Percentiles rank a stretch among this genome's conserved stretches.
Evolutionary conservation across 305 asterid species (phyloP).

Genomic region (Solanum chacoense): DNA sequence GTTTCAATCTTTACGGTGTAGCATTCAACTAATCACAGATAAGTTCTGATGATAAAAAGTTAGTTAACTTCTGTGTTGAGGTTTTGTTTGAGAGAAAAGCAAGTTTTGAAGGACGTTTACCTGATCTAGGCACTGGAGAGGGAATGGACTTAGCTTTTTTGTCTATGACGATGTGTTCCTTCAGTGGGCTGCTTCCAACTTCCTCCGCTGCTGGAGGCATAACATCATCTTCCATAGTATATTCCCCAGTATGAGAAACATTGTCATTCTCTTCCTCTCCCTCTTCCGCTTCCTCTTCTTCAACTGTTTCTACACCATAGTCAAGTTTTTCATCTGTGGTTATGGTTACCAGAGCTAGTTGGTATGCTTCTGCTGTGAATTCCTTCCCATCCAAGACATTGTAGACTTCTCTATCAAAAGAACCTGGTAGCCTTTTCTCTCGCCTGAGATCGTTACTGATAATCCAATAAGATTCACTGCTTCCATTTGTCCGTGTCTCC

Average conservation of each 20-base stretch:
- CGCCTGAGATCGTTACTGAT: conserved; percentile 60
- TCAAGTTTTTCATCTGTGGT: conserved; percentile 19
- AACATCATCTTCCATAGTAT: conserved; percentile 7
- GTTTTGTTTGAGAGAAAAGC: background rate
- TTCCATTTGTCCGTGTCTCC: conserved; percentile 26
- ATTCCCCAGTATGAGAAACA: background rate
- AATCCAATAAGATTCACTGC: conserved; percentile 48
- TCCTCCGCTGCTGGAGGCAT: conserved; percentile 5
- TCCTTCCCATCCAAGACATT: conserved; percentile 50
- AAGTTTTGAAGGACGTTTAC: conserved; percentile 14
- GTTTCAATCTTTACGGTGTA: background rate
- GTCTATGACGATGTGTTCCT: conserved; percentile 13
- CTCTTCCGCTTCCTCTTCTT: conserved; percentile 16
- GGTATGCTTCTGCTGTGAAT: conserved; percentile 9
- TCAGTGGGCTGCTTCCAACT: conserved; percentile 6
- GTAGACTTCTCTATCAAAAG: conserved; percentile 48
- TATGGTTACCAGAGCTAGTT: conserved; percentile 29
- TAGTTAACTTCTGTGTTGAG: background rate
- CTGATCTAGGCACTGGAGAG: conserved; percentile 60
- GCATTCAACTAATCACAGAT: background rate
- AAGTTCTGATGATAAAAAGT: background rate
- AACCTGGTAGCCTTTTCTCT: conserved; percentile 51
- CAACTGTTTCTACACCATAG: conserved; percentile 7
- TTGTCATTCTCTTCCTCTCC: conserved; percentile 21
- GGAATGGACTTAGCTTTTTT: conserved; percentile 23